Percentiles rank a stretch among this genome's conserved stretches.
phyloP scores from a whole-genome alignment of 768 basidiomycete genomes.

The Tulasnella sp. region DNA sequence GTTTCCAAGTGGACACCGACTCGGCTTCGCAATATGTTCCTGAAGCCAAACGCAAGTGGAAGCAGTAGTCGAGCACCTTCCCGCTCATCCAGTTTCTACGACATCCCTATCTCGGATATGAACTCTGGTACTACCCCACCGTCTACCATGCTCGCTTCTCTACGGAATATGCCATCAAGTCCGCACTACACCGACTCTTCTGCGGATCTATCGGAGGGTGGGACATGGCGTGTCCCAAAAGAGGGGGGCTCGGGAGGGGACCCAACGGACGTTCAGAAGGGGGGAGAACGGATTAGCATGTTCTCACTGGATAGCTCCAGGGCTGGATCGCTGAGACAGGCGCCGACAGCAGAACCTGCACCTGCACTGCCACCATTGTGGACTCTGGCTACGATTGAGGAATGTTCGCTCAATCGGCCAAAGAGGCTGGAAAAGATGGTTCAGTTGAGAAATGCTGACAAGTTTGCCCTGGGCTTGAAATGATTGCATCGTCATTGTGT shows the following conservation, averaged over 20 bases:
- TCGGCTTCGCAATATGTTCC: neutral
- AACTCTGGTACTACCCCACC: neutral
- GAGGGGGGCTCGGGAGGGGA: too few relatives aligned
- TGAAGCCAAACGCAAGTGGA: neutral
- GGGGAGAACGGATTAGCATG: neutral
- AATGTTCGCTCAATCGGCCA: neutral
- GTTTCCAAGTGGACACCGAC: neutral
- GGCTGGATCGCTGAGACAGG: neutral
- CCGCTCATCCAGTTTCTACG: neutral
- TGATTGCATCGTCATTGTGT: neutral
- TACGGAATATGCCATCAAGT: neutral
- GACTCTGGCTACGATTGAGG: too few relatives aligned
- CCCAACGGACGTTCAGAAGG: neutral
- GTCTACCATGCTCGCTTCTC: neutral
- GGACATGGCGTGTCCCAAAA: neutral
- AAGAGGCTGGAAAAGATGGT: neutral
- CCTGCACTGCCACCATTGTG: neutral
- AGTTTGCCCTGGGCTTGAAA: neutral
- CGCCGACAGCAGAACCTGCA: neutral
- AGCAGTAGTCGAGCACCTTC: neutral
- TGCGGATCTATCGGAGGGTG: neutral
- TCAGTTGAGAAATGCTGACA: neutral
- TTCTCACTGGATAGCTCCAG: neutral
- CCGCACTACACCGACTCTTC: conserved; percentile 1
- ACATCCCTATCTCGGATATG: neutral